phyloP scores from a whole-genome alignment of 208 protist species.

The Acanthamoeba pearcei region DNA sequence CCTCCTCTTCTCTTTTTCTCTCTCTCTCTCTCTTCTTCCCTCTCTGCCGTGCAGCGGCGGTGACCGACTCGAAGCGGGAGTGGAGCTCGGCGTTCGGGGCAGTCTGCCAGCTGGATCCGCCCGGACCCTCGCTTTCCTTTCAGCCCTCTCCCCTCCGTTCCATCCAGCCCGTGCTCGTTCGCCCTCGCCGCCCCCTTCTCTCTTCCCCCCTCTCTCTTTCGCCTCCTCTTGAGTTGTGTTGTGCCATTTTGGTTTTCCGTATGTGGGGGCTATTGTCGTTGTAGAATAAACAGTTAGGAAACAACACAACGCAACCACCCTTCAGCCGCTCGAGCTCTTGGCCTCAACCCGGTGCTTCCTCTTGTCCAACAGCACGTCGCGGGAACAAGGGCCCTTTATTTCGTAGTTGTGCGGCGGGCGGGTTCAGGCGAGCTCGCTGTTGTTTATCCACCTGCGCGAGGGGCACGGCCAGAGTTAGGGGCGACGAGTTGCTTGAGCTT shows the following conservation, averaged over 20 bases:
- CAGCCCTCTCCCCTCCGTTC: neutral
- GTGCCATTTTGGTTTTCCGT: slow-evolving; percentile 53
- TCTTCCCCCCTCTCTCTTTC: neutral
- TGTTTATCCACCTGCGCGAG: neutral
- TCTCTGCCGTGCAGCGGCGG: neutral
- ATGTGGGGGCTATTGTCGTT: slow-evolving; percentile 12
- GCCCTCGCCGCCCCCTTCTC: too few species aligned
- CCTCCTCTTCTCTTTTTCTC: neutral
- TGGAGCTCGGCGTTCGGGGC: neutral
- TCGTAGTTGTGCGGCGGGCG: neutral
- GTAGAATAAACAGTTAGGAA: slow-evolving; percentile 67
- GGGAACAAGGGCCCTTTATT: neutral
- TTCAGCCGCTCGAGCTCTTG: too few species aligned
- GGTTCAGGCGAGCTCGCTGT: neutral
- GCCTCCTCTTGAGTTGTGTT: neutral
- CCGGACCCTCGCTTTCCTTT: neutral
- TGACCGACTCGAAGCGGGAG: neutral
- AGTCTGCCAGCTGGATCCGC: neutral
- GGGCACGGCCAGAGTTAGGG: neutral
- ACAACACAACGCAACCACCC: neutral
- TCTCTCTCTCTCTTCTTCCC: neutral
- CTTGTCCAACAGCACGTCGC: too few species aligned
- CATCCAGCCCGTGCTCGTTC: neutral
- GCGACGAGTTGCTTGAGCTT: too few species aligned
- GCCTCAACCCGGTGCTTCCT: too few species aligned